phyloP scores from a whole-genome alignment of 352 stramenopile species.

The Stephanocyclus meneghinianus region DNA sequence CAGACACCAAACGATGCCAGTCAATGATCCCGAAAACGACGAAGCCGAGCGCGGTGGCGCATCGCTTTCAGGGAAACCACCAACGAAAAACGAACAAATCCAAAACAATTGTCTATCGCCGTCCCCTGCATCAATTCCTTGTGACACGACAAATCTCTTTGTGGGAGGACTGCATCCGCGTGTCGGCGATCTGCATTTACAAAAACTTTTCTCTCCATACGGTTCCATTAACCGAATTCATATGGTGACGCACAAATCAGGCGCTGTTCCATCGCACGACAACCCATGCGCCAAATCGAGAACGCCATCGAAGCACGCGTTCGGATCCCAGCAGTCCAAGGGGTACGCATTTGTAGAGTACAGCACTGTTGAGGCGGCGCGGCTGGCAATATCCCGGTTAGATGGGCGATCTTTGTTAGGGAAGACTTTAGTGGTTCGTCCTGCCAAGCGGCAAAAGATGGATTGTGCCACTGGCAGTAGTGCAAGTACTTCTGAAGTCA shows the following conservation, averaged over 20 bases:
- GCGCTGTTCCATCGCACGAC: constrained; percentile 1
- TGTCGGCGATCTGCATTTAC: constrained; percentile 46
- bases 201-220: constrained; percentile 53
- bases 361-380: constrained; percentile 40
- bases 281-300: constrained; percentile 25
- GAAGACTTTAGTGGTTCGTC: constrained; percentile 36
- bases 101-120: background rate
- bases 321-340: constrained; percentile 39
- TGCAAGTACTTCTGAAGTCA: background rate
- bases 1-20: too few relatives aligned
- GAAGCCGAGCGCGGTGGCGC: too few relatives aligned
- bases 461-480: constrained; percentile 6
- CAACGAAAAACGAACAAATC: too few relatives aligned
- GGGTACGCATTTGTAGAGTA: constrained; percentile 59
- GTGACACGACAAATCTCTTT: constrained; percentile 46
- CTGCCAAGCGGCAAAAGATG: constrained; percentile 26
- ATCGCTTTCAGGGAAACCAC: too few relatives aligned
- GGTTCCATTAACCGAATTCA: constrained; percentile 42
- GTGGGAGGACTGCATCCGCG: constrained; percentile 46
- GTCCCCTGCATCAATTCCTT: background rate
- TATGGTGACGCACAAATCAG: constrained; percentile 34
- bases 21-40: too few relatives aligned
- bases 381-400: constrained; percentile 39
- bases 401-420: constrained; percentile 37
- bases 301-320: constrained; percentile 23